phyloP scores from a whole-genome alignment of 805 yeast genomes.

The Brettanomyces bruxellensis region DNA sequence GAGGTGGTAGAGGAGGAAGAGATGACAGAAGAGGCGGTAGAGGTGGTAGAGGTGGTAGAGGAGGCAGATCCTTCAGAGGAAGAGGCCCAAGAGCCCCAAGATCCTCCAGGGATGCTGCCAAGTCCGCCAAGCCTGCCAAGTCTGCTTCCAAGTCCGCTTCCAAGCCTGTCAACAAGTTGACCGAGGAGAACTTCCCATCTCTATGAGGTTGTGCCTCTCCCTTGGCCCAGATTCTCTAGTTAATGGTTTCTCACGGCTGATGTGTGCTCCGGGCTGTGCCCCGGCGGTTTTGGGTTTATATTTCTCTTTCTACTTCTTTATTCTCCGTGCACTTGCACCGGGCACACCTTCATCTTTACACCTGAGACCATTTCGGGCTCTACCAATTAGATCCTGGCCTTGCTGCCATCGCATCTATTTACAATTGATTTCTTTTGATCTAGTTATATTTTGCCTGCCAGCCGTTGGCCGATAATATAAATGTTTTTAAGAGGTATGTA shows the following conservation, averaged over 20 bases:
- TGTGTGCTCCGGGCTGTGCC: background rate
- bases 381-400: too few species aligned
- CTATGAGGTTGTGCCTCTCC: constrained; percentile 26
- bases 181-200: constrained; percentile 66
- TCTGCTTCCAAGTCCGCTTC: constrained; percentile 8
- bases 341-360: too few species aligned
- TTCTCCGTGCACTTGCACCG: too few species aligned
- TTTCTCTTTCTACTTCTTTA: background rate
- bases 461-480: too few species aligned
- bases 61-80: constrained; percentile 11
- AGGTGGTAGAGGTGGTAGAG: constrained; percentile 21
- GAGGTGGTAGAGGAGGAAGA: constrained; percentile 9
- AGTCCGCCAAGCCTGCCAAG: constrained; percentile 1
- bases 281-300: background rate
- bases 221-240: background rate
- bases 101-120: constrained; percentile 19
- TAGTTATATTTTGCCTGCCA: too few species aligned
- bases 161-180: constrained; percentile 20
- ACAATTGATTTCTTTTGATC: too few species aligned
- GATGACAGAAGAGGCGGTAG: background rate
- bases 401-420: too few species aligned
- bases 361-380: too few species aligned
- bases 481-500: too few species aligned
- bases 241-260: background rate
- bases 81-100: background rate